Evolutionary conservation across 2,329 filamentous ascomycete species (phyloP), one percentile per base, ranked within the genome.

Genomic region (Neonectria hederae): DNA sequence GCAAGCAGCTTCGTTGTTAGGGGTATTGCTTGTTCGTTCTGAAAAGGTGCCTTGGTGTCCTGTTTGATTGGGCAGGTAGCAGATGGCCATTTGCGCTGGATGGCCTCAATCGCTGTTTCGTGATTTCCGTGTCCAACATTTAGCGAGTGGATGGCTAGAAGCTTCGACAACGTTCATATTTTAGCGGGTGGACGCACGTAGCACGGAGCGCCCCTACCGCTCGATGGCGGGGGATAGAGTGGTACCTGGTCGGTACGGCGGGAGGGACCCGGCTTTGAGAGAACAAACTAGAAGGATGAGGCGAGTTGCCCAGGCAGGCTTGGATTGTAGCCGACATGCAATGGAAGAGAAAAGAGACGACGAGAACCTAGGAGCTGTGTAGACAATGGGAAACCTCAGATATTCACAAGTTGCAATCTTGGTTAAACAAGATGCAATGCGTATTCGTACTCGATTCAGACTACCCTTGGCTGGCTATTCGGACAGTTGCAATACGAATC

Each of bases 111-210:
- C 21, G 54, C 48, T 32, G 26, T 32, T 28, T 49, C 28, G 46
- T 5, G 19, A 21, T 21, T 10, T 21, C 26, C 2, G 48, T 21
- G 48, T 32, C 28, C 11, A 32, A 35, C 28, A 32, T 11, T 21
- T 43, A n/a, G 55, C 60, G 59, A 62, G n/a, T 32, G 43, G 55
- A 62, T 61, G 63, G 64, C 70, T 72, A 72, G 70, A 72, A 72
- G 70, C 53, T 72, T 72, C 70, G 70, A 70, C 59, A 52, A 52
- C 14, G 7, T 38, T 38, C 22, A 17, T 17, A 22, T 11, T 30
- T 51, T 19, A 19, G 5, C 38, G 38, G 21, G 38, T 42, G 38
- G 9, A 38, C 28, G 48, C 11, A 19, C 45, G 24, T 17, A 6
- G 43, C 24, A 24, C 21, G 11, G 19, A 17, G 22, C 17, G n/a